Evolutionary conservation across 73 alveolate species (phyloP), one percentile per base, ranked within the genome.

Genomic region (Paramecium primaurelia): DNA sequence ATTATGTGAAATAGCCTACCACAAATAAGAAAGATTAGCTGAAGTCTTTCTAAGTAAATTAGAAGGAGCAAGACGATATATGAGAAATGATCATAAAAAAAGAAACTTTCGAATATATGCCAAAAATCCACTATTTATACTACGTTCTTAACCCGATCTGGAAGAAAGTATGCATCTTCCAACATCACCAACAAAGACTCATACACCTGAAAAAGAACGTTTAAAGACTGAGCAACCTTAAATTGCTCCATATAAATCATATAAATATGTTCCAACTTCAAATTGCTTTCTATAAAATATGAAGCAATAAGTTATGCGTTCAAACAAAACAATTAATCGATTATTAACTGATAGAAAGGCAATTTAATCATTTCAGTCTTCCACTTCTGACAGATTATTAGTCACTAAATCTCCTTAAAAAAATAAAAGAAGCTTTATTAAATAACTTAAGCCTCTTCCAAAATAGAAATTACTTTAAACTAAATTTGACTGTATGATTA

Each of bases 221-320:
- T 25, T 64, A 64, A 64, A 64, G 84, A 64, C 84, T 12, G 84
- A 64, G 49, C 84, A 64, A 28, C 84, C 84, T 32, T 28, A 64
- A 14, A 28, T 34, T 32, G 47, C 84, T 64, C 22, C 42, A 30
- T 64, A 32, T 64, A 64, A n/a, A 34, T 64, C 84, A 3, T 64
- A 32, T 36, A 64, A 64, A 64, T 64, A 64, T 32, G 49, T 64
- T 28, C 84, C 84, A 12, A 25, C 47, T 28, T 64, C 84, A 34
- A 64, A 64, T 64, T 64, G 84, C 84, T 64, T 64, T 64, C 47
- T 64, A 28, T 34, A 64, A 34, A 64, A 64, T 20, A 32, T 64
- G 47, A 64, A 64, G 32, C 25, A 64, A 64, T 28, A 64, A 14
- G 84, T 64, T 32, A 64, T 32, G 84, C 42, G 84, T 32, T 64